A percentile compares a stretch with the other conserved stretches of the same genome.
phyloP scores from a whole-genome alignment of 495 filamentous ascomycete genomes.

The Penicillium argentinense region DNA sequence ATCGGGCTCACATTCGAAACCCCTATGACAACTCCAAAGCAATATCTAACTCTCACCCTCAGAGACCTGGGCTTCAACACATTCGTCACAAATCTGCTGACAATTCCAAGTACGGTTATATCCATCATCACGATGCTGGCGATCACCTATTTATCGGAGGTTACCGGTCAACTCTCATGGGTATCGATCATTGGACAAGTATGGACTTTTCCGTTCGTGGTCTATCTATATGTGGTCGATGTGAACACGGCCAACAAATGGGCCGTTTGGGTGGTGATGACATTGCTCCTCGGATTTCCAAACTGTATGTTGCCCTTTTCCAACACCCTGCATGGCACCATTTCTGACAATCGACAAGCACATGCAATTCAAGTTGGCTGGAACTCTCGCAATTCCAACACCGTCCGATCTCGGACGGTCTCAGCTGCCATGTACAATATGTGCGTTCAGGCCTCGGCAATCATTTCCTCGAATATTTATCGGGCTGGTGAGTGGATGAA shows the following conservation, averaged over 20 bases:
- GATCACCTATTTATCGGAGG: conserved; percentile 51
- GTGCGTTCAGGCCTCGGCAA: conserved; percentile 46
- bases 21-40: conserved; percentile 5
- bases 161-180: conserved; percentile 49
- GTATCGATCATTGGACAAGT: conserved; percentile 46
- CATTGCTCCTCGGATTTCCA: conserved; percentile 56
- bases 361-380: conserved; percentile 39
- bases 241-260: conserved; percentile 48
- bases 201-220: conserved; percentile 55
- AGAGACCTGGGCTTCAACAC: conserved; percentile 10
- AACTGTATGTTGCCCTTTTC: conserved; percentile 42
- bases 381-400: conserved; percentile 54
- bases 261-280: conserved; percentile 56
- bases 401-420: conserved; percentile 56
- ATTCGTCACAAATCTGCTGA: conserved; percentile 47
- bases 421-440: conserved; percentile 60
- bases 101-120: conserved; percentile 56
- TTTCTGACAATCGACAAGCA: no score
- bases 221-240: conserved; percentile 52
- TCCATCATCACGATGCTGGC: conserved; percentile 41
- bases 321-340: no score
- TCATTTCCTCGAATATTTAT: conserved; percentile 58
- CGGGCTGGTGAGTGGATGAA: conserved; percentile 39
- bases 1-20: conserved; percentile 43
- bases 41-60: conserved; percentile 12